These are phyloP conservation scores for Diplodia intermedia DNA, from an alignment of 2,329 filamentous ascomycete species.

Conservation along the genomic window DNA sequence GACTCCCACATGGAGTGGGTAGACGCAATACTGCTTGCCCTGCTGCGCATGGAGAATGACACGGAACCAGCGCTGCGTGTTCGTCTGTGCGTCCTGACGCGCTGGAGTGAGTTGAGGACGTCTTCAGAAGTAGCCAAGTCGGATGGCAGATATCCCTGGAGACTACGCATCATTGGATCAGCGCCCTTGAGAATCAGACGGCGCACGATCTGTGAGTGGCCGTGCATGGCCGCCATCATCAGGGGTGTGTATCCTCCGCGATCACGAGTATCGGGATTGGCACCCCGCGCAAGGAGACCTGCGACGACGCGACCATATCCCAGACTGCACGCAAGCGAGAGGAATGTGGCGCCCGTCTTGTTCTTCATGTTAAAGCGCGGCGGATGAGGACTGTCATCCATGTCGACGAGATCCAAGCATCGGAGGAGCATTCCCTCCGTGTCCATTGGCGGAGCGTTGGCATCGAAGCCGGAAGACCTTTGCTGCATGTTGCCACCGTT, in stretches of 20 bases:
- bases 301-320: slow-evolving; percentile 78
- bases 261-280: slow-evolving; percentile 76
- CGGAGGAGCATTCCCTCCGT: slow-evolving; percentile 73
- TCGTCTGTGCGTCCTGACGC: slow-evolving; percentile 66
- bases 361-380: slow-evolving; percentile 70
- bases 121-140: slow-evolving; percentile 73
- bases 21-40: slow-evolving; percentile 71
- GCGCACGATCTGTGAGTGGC: slow-evolving; percentile 76
- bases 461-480: slow-evolving; percentile 13
- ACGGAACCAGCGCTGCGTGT: slow-evolving; percentile 66
- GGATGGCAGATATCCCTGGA: slow-evolving; percentile 72
- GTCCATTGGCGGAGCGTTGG: slow-evolving; percentile 46
- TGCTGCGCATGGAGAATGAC: slow-evolving; percentile 63
- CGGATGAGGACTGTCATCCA: slow-evolving; percentile 73
- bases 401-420: slow-evolving; percentile 78
- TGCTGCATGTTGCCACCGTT: slow-evolving; percentile 35
- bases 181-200: slow-evolving; percentile 76
- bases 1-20: slow-evolving; percentile 72
- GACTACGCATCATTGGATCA: slow-evolving; percentile 72
- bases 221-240: slow-evolving; percentile 80
- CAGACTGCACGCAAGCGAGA: slow-evolving; percentile 78
- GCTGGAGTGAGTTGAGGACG: slow-evolving; percentile 68
- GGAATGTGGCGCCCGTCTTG: slow-evolving; percentile 77
- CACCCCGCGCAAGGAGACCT: slow-evolving; percentile 77
- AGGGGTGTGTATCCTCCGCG: slow-evolving; percentile 81